Base-by-base conservation (phyloP, 495 filamentous ascomycete genomes). In the Corynascus novoguineensis region DNA sequence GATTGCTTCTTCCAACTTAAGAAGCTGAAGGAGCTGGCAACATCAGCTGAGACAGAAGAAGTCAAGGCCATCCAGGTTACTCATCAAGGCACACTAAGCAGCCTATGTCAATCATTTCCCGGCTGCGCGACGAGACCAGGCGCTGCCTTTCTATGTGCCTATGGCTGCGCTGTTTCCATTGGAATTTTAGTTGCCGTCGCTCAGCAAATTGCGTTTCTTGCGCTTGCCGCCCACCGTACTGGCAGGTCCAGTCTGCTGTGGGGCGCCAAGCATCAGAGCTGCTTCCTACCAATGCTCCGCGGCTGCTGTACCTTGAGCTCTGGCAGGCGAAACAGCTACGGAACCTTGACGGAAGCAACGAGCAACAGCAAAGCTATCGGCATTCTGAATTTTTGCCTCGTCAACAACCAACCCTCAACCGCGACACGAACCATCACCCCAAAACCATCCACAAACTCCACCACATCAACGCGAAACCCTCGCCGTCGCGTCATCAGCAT, bases 371-470 rank as follows among this genome's bases (percentile, higher is more conserved):
- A 59, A 58, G 59, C 62, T 38, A 50, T 29, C 48, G 24, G 31
- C 14, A 31, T 60, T 64, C 47, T 51, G 64, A 72, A 62, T 70
- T 72, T 72, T 72, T 58, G 69, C 65, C 62, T 59, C 53, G 57
- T 65, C 69, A 69, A 70, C 69, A 68, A n/a, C 57, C 68, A 60
- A 59, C 58, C 59, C n/a, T 38, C 58, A 57, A 41, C 58, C 63
- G 57, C 61, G 63, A 62, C 46, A 25, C 38, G 21, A 48, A 22
- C 55, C 58, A 63, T 60, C 58, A n/a, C n/a, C n/a, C 40, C 49
- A 59, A 61, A 56, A 41, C 45, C 58, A 47, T 50, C 56, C 53
- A 57, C 47, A 17, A 58, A 58, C 54, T 34, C 60, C 57, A 57
- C 60, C 58, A 55, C 52, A 35, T 42, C 60, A 27, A 40, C 53